Evolutionary conservation across 495 filamentous ascomycete species (phyloP), one percentile per base, ranked within the genome.

Genomic region (Acidomyces sp.): DNA sequence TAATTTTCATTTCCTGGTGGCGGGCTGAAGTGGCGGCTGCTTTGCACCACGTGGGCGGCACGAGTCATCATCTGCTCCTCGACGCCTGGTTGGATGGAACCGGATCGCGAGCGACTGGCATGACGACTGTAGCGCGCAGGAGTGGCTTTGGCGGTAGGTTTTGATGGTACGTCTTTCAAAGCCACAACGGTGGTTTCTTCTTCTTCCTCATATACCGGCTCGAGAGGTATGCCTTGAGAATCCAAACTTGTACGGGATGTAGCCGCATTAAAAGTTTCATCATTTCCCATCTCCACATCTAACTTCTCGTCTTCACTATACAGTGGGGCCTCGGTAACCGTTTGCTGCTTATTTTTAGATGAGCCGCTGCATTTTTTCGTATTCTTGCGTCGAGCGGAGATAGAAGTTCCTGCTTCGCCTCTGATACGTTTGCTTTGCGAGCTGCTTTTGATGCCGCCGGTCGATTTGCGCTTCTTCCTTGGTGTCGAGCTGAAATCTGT

Each of bases 181-280:
- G 46, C 31, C 11, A 55, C 24, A 9, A 24, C 28, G 19, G 30
- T 31, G 12, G 37, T 38, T 22, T 52, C 53, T 29, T 53, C 49
- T 10, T 49, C 49, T 13, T 45, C 49, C 23, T 51, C 48, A 43
- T 51, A 51, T 24, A 51, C 18, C 10, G 41, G 41, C 18, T 51
- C 48, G 26, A 51, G 48, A 1, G 37, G 42, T n/a, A 34, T 12
- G 32, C 44, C 42, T 35, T 49, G 46, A 3, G 48, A 41, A 15
- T 51, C 48, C 16, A 43, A 12, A 32, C 43, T 45, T 22, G 20
- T 35, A 31, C 46, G 46, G 1, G 31, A 16, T 13, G 45, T 16
- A 3, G 23, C 25, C 9, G 37, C 40, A 15, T 29, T 27, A 3
- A n/a, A n/a, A 35, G 17, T 19, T 17, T 9, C 37, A 17, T 33